Evolutionary conservation across 768 basidiomycete species (phyloP).

Genomic region (Boletellus ananas): DNA sequence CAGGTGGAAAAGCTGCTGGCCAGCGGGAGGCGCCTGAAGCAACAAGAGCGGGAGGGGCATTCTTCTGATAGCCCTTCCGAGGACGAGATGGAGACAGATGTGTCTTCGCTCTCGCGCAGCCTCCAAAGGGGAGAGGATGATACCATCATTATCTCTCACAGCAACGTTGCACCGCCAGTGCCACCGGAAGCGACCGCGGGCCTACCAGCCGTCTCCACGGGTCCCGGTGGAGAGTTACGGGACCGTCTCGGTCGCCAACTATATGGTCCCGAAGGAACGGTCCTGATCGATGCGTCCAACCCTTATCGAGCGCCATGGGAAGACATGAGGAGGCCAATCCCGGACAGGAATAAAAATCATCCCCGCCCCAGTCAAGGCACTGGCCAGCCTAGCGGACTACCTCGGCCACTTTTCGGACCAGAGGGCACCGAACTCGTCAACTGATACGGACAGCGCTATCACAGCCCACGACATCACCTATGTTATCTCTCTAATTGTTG

Average conservation of each 20-base stretch:
- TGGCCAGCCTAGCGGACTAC: neutral
- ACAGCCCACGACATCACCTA: neutral
- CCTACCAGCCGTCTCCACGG: constrained; percentile 4
- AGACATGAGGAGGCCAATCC: neutral
- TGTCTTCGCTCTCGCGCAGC: neutral
- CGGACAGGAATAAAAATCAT: neutral
- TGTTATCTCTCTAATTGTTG: neutral
- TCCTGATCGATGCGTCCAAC: constrained; percentile 10
- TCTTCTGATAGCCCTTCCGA: constrained; percentile 14
- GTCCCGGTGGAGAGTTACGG: constrained; percentile 21
- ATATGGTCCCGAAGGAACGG: constrained; percentile 22
- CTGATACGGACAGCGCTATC: neutral
- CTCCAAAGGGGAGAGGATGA: constrained; percentile 8
- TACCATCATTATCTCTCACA: constrained; percentile 8
- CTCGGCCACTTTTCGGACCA: constrained; percentile 15
- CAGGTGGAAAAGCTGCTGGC: constrained; percentile 17
- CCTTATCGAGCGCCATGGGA: constrained; percentile 2
- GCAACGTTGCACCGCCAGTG: neutral
- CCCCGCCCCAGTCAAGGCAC: neutral
- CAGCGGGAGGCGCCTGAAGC: constrained; percentile 1
- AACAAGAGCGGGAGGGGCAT: neutral
- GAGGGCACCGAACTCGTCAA: constrained; percentile 24
- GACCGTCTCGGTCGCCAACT: constrained; percentile 16
- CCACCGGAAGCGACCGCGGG: constrained; percentile 1
- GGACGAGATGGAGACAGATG: constrained; percentile 17